Base-by-base conservation (phyloP, 768 basidiomycete species). In the Tricholoma matsutake region DNA sequence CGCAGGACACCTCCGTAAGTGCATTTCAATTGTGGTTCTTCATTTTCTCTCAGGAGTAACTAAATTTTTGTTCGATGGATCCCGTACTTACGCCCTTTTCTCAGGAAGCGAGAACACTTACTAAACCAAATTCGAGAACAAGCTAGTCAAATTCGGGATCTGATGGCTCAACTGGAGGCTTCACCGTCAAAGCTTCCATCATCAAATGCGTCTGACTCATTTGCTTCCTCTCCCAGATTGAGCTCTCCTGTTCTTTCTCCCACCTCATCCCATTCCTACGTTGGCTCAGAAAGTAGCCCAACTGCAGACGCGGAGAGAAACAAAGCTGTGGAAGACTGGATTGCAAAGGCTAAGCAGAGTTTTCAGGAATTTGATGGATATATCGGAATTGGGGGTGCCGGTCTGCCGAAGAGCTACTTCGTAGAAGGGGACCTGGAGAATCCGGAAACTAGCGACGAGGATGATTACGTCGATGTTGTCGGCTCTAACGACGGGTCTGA, bases 101-200 rank as follows among this genome's bases (percentile, higher is more conserved):
- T 22, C 61, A 93, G 91, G 41, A 92, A 92, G 80, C 88, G 91
- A 13, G 91, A 92, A 67, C 79, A 87, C 65, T 79, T 93, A n/a
- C 78, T 92, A 57, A 86, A 82, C 61, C 81, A 91, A 72, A 92
- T 93, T 61, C 85, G 85, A 43, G 81, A 86, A 41, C 90, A 92
- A 66, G 89, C 89, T 10, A 77, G 83, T 8, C 82, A 88, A 72
- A 93, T 92, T 43, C 81, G 86, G 70, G 81, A 83, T 28, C 76
- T 92, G 52, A 91, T 91, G 86, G 75, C 78, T 0, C 81, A 89
- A 69, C 81, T 92, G 18, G 89, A 90, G 60, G 68, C 71, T 25
- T 59, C 64, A 9, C 65, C 65, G 20, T 59, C 56, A 7, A 67
- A 62, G 37, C 64, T 61, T 35, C 51, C 65, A 22, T 49, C 65